These are phyloP conservation scores for Testicularia cyperi DNA, from an alignment of 1,284 basidiomycete genomes.

Conservation along the genomic window DNA sequence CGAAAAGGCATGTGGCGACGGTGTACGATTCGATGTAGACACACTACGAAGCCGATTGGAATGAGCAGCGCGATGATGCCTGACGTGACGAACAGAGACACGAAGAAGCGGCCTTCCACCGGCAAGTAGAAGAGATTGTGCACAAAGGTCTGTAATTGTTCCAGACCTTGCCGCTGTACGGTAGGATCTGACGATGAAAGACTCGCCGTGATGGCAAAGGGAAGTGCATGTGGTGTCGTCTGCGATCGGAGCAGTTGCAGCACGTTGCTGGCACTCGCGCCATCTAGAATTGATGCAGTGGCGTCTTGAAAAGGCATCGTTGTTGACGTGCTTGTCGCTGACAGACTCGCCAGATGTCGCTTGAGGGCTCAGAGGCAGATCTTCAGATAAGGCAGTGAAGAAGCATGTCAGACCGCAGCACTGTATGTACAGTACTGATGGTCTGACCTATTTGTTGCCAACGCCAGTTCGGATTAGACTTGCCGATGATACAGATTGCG, in stretches of 20 bases:
- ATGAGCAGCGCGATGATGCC: slow-evolving; percentile 20
- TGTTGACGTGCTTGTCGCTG: too few relatives aligned
- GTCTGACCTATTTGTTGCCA: too few relatives aligned
- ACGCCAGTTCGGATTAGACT: too few relatives aligned
- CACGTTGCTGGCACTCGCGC: too few relatives aligned
- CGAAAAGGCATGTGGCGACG: slow-evolving; percentile 13
- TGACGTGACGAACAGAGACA: slow-evolving; percentile 6
- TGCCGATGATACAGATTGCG: too few relatives aligned
- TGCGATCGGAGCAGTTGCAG: slow-evolving; percentile 11
- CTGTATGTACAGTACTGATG: too few relatives aligned
- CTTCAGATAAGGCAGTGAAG: too few relatives aligned
- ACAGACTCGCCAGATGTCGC: too few relatives aligned
- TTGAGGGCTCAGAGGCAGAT: too few relatives aligned
- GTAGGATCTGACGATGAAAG: slow-evolving; percentile 7
- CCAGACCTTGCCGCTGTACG: slow-evolving; percentile 13
- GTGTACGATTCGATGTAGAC: slow-evolving; percentile 19
- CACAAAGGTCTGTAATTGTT: slow-evolving; percentile 18
- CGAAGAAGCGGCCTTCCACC: slow-evolving; percentile 1
- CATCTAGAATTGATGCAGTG: too few relatives aligned
- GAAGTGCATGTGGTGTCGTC: slow-evolving; percentile 12
- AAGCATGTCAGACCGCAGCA: too few relatives aligned
- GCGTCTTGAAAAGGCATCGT: too few relatives aligned
- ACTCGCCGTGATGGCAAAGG: slow-evolving; percentile 11
- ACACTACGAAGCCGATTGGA: slow-evolving; percentile 11
- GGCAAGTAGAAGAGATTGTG: slow-evolving; percentile 22